Evolutionary conservation across 2,329 filamentous ascomycete species (phyloP), one percentile per base, ranked within the genome.

Genomic region (Chlorencoelia australis): DNA sequence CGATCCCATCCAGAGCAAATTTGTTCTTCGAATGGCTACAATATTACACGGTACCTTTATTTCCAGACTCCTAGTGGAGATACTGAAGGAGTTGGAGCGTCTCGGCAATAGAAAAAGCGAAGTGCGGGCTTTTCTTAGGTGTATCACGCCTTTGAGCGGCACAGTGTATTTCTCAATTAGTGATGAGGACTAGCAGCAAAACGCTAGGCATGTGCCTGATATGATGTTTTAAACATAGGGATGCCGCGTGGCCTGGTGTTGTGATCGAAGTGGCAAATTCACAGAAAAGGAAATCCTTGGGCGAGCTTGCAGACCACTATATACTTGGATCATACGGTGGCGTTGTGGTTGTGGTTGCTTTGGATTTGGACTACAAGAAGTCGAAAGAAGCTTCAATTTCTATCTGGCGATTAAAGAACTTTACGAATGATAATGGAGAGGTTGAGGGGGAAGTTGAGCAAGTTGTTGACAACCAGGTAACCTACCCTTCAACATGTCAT

Each of bases 311-410:
- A 30, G 33, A 44, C 13, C 37, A 44, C 29, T 46, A 46, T 29
- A 14, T 45, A 39, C 43, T 40, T 37, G 34, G 13, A 39, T 43
- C 40, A 21, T 19, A 45, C 29, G 32, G 38, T 31, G 32, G 37
- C 19, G 43, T 45, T 15, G 30, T 33, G n/a, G 37, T 41, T 15
- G 16, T 45, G 18, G 37, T 45, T 41, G 37, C 40, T 28, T 29
- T 45, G 18, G 37, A 45, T 34, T 37, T 45, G 13, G 40, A 43
- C 16, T 45, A 45, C 31, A 40, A 41, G 29, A 41, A 37, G 35
- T 38, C 30, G 30, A 40, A 35, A 28, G 30, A 36, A 41, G 40
- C 41, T 28, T 29, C 14, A 20, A 41, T 45, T 17, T 45, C 35
- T 16, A 30, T 41, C 27, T 45, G 41, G 43, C 13, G 11, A 35